These are phyloP conservation scores for Fragaria vesca DNA, from an alignment of 306 rosid genomes.

Conservation along the genomic window DNA sequence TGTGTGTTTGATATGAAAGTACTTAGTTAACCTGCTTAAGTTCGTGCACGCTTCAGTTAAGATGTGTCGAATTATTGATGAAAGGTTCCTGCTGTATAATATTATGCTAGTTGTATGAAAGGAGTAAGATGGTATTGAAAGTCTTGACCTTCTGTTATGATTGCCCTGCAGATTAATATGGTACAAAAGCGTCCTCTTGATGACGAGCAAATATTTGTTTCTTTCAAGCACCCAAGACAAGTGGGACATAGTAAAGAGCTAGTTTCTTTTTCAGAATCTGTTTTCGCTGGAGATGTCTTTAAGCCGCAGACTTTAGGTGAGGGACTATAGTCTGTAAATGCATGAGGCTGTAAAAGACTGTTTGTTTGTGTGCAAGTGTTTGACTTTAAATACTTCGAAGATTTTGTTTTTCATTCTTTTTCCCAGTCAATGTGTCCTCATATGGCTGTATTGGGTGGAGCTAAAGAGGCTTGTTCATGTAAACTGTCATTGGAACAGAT, in stretches of 20 bases:
- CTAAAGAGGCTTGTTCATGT: background rate
- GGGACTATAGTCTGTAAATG: constrained; percentile 12
- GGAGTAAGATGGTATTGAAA: background rate
- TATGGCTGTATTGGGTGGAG: background rate
- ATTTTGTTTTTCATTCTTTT: background rate
- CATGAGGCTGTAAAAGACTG: background rate
- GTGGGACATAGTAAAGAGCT: constrained; percentile 47
- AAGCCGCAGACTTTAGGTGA: constrained; percentile 60
- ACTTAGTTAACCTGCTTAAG: background rate
- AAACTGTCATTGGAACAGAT: background rate
- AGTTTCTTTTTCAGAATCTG: constrained; percentile 70
- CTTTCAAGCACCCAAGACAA: constrained; percentile 70
- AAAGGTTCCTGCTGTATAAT: background rate
- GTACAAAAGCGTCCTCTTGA: constrained; percentile 85
- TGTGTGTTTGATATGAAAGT: background rate
- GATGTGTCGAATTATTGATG: background rate
- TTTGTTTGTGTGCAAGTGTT: background rate
- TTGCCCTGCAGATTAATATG: constrained; percentile 57
- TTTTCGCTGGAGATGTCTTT: constrained; percentile 43
- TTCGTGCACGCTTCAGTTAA: background rate
- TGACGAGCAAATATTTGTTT: constrained; percentile 55
- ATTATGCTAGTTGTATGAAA: background rate
- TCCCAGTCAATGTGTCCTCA: too few species aligned
- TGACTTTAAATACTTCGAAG: background rate
- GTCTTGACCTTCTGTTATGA: background rate